A percentile compares a stretch with the other conserved stretches of the same genome.
Conservation (phyloP, 2,329 filamentous ascomycete genomes). For the Lasiodiplodia sp. region DNA sequence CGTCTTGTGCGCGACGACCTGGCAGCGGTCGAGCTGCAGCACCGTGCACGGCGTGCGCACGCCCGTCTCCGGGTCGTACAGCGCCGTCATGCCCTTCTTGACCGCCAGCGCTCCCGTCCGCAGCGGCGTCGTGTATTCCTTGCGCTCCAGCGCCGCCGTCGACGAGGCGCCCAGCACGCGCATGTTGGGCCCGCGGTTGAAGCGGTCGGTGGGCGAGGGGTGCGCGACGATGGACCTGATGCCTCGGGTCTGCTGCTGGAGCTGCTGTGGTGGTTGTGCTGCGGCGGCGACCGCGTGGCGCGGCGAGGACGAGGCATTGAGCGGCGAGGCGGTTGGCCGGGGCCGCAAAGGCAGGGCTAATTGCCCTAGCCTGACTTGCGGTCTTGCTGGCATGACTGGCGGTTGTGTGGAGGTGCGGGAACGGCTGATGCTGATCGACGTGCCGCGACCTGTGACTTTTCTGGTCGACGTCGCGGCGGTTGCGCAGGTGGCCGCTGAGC, state of each 20-base stretch:
- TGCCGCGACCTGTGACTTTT: constrained; percentile 8
- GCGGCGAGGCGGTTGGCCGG: constrained; percentile 1
- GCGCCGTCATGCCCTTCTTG: constrained; percentile 95
- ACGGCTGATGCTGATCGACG: neutral
- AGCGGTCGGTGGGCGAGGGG: constrained; percentile 46
- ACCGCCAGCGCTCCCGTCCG: constrained; percentile 83
- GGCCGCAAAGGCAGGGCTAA: constrained; percentile 9
- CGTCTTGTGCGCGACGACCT: constrained; percentile 89
- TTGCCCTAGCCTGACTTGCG: constrained; percentile 14
- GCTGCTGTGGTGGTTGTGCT: neutral
- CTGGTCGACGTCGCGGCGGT: constrained; percentile 21
- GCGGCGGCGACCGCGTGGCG: neutral
- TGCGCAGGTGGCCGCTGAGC: constrained; percentile 29
- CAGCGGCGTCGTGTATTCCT: constrained; percentile 64
- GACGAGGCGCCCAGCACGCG: constrained; percentile 63
- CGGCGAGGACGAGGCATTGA: constrained; percentile 20
- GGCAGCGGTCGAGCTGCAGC: constrained; percentile 89
- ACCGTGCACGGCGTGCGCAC: constrained; percentile 86
- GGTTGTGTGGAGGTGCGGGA: neutral
- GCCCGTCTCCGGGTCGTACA: constrained; percentile 80
- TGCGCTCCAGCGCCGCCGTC: constrained; percentile 66
- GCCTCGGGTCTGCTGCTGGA: constrained; percentile 18
- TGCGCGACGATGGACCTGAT: constrained; percentile 23
- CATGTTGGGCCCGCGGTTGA: constrained; percentile 60
- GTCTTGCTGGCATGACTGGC: constrained; percentile 24